phyloP scores from a whole-genome alignment of 495 filamentous ascomycete species.

The Penicillium salamii region DNA sequence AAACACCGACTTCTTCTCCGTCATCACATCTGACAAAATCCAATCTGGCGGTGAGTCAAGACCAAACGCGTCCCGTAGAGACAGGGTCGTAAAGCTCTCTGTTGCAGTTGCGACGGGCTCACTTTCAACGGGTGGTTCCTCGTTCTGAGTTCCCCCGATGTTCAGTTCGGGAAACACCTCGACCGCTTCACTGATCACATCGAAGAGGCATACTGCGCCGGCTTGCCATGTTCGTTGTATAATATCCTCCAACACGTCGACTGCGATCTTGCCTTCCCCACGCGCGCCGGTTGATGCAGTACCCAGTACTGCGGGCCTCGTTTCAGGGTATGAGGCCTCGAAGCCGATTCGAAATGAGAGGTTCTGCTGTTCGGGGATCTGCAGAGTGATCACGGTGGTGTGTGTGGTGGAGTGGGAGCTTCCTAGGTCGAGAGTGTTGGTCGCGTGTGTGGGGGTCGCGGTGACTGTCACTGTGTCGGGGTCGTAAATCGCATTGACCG shows the following conservation, averaged over 20 bases:
- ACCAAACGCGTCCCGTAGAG: slow-evolving; percentile 32
- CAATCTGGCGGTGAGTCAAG: slow-evolving; percentile 56
- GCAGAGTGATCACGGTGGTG: slow-evolving; percentile 34
- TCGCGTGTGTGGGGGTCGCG: slow-evolving; percentile 32
- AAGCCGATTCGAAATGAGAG: slow-evolving; percentile 64
- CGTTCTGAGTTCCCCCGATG: slow-evolving; percentile 28
- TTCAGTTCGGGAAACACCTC: slow-evolving; percentile 47
- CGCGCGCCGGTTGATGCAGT: slow-evolving; percentile 48
- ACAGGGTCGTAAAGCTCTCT: slow-evolving; percentile 25
- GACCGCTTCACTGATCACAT: slow-evolving; percentile 64
- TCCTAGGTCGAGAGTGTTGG: slow-evolving; percentile 41
- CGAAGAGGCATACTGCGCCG: slow-evolving; percentile 83
- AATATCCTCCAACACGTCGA: slow-evolving; percentile 63
- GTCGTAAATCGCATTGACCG: slow-evolving; percentile 92
- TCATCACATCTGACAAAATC: slow-evolving; percentile 65
- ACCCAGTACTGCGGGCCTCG: slow-evolving; percentile 66
- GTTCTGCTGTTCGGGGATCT: slow-evolving; percentile 41
- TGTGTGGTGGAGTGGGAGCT: slow-evolving; percentile 15
- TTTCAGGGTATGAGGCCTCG: slow-evolving; percentile 66
- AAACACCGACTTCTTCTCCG: slow-evolving; percentile 87
- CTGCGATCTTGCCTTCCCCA: slow-evolving; percentile 66
- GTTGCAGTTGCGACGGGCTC: slow-evolving; percentile 11
- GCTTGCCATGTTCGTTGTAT: slow-evolving; percentile 62
- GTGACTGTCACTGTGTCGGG: slow-evolving; percentile 55
- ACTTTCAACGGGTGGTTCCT: slow-evolving; percentile 6